These are phyloP conservation scores for Pythium scleroteichum DNA, from an alignment of 352 stramenopile species.

Conservation along the genomic window DNA sequence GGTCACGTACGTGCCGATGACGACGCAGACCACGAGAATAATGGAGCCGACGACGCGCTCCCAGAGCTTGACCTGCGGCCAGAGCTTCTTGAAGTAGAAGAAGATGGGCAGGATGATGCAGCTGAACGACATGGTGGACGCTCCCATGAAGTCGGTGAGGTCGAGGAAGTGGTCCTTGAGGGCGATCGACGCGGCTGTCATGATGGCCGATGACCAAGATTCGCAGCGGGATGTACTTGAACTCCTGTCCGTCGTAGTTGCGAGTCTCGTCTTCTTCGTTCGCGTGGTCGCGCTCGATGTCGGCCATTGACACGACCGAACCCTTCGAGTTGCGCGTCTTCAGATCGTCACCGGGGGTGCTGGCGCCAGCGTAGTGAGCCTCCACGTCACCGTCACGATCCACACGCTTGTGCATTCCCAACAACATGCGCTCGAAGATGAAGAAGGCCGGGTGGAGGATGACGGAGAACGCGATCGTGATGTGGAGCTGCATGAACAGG, in stretches of 20 bases:
- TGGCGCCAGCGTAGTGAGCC: conserved; percentile 6
- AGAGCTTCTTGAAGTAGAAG: conserved; percentile 77
- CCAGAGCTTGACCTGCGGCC: conserved; percentile 33
- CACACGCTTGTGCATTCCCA: conserved; percentile 54
- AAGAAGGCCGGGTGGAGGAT: conserved; percentile 61
- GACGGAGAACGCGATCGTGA: conserved; percentile 59
- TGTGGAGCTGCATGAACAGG: conserved; percentile 60
- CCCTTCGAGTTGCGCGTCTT: conserved; percentile 32
- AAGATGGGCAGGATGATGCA: conserved; percentile 71
- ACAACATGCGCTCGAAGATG: conserved; percentile 41
- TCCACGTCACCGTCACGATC: conserved; percentile 18
- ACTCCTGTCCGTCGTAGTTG: conserved; percentile 46
- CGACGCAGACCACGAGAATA: conserved; percentile 45
- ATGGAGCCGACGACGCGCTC: conserved; percentile 32
- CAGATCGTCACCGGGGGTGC: conserved; percentile 16
- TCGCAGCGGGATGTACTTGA: conserved; percentile 56
- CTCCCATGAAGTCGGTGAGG: conserved; percentile 70
- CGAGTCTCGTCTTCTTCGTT: conserved; percentile 38
- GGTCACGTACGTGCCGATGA: conserved; percentile 42
- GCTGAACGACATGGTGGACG: conserved; percentile 53
- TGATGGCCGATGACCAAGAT: conserved; percentile 53
- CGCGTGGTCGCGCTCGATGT: conserved; percentile 34
- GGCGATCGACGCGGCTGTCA: conserved; percentile 36
- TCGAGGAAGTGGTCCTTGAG: conserved; percentile 61
- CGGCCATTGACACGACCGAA: conserved; percentile 44